These are phyloP conservation scores for Nannizziopsis arthrosporioides DNA, from an alignment of 2,329 filamentous ascomycete species.

Conservation along the genomic window DNA sequence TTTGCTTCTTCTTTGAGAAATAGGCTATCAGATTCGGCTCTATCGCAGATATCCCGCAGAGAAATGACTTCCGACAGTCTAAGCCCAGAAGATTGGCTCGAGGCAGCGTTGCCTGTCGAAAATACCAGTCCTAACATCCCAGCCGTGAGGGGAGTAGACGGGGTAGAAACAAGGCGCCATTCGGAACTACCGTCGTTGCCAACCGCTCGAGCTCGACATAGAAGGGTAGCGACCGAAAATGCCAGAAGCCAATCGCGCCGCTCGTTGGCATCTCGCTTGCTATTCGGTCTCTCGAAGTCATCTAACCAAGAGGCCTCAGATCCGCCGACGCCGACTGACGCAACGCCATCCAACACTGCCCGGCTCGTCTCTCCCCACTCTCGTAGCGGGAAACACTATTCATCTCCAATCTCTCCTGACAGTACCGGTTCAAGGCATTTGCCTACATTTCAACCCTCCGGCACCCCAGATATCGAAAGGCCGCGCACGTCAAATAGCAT, in stretches of 20 bases:
- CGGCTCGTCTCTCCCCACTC: neutral
- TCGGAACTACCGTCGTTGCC: neutral
- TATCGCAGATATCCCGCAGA: slow-evolving; percentile 1
- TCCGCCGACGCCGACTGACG: neutral
- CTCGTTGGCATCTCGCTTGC: neutral
- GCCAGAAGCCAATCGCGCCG: neutral
- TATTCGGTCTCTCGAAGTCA: slow-evolving; percentile 1
- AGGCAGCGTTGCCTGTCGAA: slow-evolving; percentile 25
- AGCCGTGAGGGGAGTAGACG: slow-evolving; percentile 13
- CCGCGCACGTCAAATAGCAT: slow-evolving; percentile 14
- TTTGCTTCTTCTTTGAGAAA: neutral
- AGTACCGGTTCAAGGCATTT: neutral
- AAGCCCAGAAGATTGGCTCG: slow-evolving; percentile 34
- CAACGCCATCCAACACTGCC: neutral
- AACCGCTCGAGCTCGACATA: neutral
- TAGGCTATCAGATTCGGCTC: neutral
- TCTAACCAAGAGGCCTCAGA: neutral
- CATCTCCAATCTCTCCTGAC: neutral
- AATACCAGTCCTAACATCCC: slow-evolving; percentile 9
- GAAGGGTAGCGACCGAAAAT: neutral
- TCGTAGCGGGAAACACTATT: slow-evolving; percentile 2
- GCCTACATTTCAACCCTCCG: neutral
- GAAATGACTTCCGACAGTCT: slow-evolving; percentile 22
- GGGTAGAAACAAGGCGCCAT: neutral
- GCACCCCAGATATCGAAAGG: neutral